Evolutionary conservation across 2,329 filamentous ascomycete species (phyloP).

Genomic region (Venturia aucupariae): DNA sequence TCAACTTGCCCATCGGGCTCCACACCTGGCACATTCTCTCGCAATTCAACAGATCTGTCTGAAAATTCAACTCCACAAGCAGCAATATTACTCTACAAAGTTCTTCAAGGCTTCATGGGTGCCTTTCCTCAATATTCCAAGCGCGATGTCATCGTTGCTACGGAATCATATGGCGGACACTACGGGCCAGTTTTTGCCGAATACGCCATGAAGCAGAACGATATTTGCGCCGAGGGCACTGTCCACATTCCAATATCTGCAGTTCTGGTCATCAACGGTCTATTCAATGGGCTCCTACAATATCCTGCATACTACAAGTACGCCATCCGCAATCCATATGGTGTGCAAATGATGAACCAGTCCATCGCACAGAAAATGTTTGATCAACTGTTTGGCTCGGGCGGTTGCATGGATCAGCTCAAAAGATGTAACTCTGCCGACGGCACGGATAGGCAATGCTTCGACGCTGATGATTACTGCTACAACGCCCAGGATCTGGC

Average conservation of each 20-base stretch:
- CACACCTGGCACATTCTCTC: conserved; percentile 32
- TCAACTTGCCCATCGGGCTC: conserved; percentile 46
- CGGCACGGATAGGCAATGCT: background rate
- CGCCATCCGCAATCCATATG: conserved; percentile 26
- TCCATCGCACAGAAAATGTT: conserved; percentile 23
- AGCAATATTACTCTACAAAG: background rate
- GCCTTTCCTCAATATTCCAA: conserved; percentile 24
- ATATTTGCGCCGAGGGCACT: background rate
- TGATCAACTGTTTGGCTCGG: conserved; percentile 26
- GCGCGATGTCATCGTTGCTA: conserved; percentile 29
- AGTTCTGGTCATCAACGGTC: conserved; percentile 44
- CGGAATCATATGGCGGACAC: conserved; percentile 29
- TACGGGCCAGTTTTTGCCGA: conserved; percentile 28
- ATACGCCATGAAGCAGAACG: conserved; percentile 31
- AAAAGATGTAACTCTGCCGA: conserved; percentile 24
- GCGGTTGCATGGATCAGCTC: conserved; percentile 30
- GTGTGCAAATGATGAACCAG: conserved; percentile 34
- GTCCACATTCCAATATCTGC: conserved; percentile 17
- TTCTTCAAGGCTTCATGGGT: conserved; percentile 36
- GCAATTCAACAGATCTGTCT: conserved; percentile 29
- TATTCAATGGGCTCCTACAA: conserved; percentile 51
- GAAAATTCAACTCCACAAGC: conserved; percentile 15
- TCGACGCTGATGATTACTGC: background rate
- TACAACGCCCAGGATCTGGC: background rate
- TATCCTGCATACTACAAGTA: conserved; percentile 33